phyloP scores from a whole-genome alignment of 2,329 filamentous ascomycete species.

The Aspergillus pseudoterreus region DNA sequence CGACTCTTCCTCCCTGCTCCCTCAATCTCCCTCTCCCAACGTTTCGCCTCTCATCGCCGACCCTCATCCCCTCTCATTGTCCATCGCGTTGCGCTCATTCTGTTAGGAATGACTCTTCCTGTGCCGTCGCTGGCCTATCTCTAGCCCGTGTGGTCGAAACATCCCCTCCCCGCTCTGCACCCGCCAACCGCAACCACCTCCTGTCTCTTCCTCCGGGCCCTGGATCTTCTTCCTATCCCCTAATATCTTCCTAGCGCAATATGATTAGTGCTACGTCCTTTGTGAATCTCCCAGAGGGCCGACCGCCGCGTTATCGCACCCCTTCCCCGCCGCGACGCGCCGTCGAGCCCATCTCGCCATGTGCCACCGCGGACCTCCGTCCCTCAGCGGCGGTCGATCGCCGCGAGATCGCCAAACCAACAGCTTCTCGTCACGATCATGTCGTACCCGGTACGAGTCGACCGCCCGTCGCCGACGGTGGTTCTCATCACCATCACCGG shows the following conservation, averaged over 20 bases:
- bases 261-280: constrained; percentile 42
- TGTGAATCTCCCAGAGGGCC: constrained; percentile 29
- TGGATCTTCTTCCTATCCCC: constrained; percentile 8
- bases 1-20: constrained; percentile 9
- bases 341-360: constrained; percentile 45
- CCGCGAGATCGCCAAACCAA: constrained; percentile 18
- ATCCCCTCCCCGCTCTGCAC: constrained; percentile 42
- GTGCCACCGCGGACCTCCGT: constrained; percentile 26
- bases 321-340: constrained; percentile 46
- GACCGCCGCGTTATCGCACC: constrained; percentile 43
- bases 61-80: constrained; percentile 19
- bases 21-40: constrained; percentile 17
- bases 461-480: constrained; percentile 17
- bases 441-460: constrained; percentile 18
- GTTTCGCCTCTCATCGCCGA: constrained; percentile 17
- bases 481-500: constrained; percentile 20
- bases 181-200: constrained; percentile 30
- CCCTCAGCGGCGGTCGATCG: constrained; percentile 27
- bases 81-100: constrained; percentile 21
- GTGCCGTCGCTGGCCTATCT: constrained; percentile 35
- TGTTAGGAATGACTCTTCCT: constrained; percentile 40
- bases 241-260: constrained; percentile 7
- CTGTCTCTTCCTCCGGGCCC: constrained; percentile 21
- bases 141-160: constrained; percentile 39
- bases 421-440: constrained; percentile 22